Conservation (phyloP, 2,329 filamentous ascomycete genomes). For the Didymella sp. region DNA sequence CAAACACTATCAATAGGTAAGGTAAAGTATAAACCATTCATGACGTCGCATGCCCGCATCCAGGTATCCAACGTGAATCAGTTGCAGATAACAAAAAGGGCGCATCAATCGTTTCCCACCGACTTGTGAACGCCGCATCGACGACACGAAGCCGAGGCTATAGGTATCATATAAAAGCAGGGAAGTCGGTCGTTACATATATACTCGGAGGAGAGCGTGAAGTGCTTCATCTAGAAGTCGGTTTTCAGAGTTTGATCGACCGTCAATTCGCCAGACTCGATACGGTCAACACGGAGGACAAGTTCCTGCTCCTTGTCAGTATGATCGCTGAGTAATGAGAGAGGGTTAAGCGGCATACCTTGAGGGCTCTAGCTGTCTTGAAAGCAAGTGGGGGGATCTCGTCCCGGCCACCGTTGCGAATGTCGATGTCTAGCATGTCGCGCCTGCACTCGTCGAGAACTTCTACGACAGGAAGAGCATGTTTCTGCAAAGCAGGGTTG, state of each 20-base stretch:
- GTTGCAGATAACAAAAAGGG: not conserved
- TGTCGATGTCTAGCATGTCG: slow-evolving; percentile 69
- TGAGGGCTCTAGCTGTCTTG: slow-evolving; percentile 81
- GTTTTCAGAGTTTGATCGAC: slow-evolving; percentile 43
- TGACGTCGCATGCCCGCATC: slow-evolving; percentile 19
- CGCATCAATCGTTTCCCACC: not conserved
- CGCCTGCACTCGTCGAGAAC: slow-evolving; percentile 69
- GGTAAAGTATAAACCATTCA: slow-evolving; percentile 18
- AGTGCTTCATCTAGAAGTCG: slow-evolving; percentile 35
- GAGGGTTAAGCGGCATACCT: slow-evolving; percentile 54
- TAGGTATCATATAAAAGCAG: slow-evolving; percentile 4
- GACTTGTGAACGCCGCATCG: slow-evolving; percentile 6
- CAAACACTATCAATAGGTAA: slow-evolving; percentile 30
- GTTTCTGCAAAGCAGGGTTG: slow-evolving; percentile 61
- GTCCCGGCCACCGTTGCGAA: slow-evolving; percentile 65
- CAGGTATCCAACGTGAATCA: slow-evolving; percentile 21
- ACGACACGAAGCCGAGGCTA: not conserved
- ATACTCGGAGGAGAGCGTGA: not conserved
- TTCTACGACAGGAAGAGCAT: slow-evolving; percentile 58
- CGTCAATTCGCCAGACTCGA: slow-evolving; percentile 49
- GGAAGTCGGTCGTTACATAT: not conserved
- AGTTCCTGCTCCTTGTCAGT: slow-evolving; percentile 44
- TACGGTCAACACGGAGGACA: slow-evolving; percentile 51
- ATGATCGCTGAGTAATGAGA: not conserved
- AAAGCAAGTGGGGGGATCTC: slow-evolving; percentile 84